Conservation (phyloP, 2,329 filamentous ascomycete genomes). For the Colletotrichum musae region DNA sequence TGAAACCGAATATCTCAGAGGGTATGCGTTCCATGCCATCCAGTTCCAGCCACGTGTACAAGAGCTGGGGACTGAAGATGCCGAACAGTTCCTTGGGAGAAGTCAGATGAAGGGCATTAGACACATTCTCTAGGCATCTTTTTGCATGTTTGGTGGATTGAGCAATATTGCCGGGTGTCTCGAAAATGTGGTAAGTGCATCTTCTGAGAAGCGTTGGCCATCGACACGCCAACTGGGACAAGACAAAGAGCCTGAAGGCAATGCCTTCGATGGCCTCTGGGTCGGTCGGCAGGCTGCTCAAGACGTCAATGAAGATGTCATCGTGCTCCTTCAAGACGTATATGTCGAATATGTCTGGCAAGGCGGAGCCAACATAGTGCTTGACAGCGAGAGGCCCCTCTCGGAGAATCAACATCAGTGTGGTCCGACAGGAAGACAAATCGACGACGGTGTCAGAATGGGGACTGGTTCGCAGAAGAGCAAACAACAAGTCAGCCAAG, state of each 20-base stretch:
- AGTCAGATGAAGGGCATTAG: slow-evolving; percentile 74
- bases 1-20: slow-evolving; percentile 87
- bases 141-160: slow-evolving; percentile 78
- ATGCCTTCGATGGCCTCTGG: slow-evolving; percentile 84
- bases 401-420: slow-evolving; percentile 80
- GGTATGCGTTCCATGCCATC: slow-evolving; percentile 81
- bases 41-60: slow-evolving; percentile 89
- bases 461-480: slow-evolving; percentile 76
- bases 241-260: slow-evolving; percentile 82
- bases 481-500: slow-evolving; percentile 78
- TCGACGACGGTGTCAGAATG: slow-evolving; percentile 74
- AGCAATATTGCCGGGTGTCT: slow-evolving; percentile 82
- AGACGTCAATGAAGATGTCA: slow-evolving; percentile 85
- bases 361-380: slow-evolving; percentile 77
- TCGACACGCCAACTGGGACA: slow-evolving; percentile 82
- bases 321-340: slow-evolving; percentile 90
- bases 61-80: slow-evolving; percentile 88
- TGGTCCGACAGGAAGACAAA: slow-evolving; percentile 75
- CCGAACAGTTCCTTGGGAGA: slow-evolving; percentile 81
- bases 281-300: slow-evolving; percentile 83
- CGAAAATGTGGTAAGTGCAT: slow-evolving; percentile 94
- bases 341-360: slow-evolving; percentile 83
- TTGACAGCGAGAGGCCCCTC: slow-evolving; percentile 79
- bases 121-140: slow-evolving; percentile 78
- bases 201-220: slow-evolving; percentile 91